Evolutionary conservation across 805 yeast species (phyloP).

Genomic region (Limtongia smithiae): DNA sequence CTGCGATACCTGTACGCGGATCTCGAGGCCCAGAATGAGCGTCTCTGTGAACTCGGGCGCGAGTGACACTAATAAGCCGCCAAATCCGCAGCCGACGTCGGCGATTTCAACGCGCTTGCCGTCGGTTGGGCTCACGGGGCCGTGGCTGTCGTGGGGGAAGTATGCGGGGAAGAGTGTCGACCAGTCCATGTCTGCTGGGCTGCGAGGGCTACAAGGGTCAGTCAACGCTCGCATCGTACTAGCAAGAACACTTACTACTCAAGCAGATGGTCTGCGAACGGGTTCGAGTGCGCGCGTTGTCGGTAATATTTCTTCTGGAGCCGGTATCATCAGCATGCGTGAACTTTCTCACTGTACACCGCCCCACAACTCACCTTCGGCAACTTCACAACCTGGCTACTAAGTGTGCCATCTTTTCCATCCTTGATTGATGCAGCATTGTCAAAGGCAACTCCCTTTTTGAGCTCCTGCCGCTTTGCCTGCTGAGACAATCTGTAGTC

Average conservation of each 20-base stretch:
- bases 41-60: constrained; percentile 73
- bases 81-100: constrained; percentile 97
- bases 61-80: constrained; percentile 79
- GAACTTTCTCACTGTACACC: no score
- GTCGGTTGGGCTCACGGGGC: constrained; percentile 22
- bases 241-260: constrained; percentile 50
- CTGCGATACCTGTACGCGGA: constrained; percentile 94
- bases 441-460: constrained; percentile 47
- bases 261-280: constrained; percentile 89
- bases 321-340: no score
- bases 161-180: constrained; percentile 63
- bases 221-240: neutral
- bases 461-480: constrained; percentile 46
- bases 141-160: constrained; percentile 33
- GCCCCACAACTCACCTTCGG: constrained; percentile 28
- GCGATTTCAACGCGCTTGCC: constrained; percentile 70
- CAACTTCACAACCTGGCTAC: constrained; percentile 15
- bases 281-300: constrained; percentile 97
- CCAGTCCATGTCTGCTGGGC: constrained; percentile 90
- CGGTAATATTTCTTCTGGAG: constrained; percentile 69
- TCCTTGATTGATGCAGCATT: constrained; percentile 26
- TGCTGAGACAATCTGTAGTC: constrained; percentile 46
- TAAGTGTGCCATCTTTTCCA: constrained; percentile 20
- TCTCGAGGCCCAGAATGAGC: constrained; percentile 91
- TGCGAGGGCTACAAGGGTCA: constrained; percentile 48